Conservation (phyloP, 208 protist species). For the Trypanosoma mega region DNA sequence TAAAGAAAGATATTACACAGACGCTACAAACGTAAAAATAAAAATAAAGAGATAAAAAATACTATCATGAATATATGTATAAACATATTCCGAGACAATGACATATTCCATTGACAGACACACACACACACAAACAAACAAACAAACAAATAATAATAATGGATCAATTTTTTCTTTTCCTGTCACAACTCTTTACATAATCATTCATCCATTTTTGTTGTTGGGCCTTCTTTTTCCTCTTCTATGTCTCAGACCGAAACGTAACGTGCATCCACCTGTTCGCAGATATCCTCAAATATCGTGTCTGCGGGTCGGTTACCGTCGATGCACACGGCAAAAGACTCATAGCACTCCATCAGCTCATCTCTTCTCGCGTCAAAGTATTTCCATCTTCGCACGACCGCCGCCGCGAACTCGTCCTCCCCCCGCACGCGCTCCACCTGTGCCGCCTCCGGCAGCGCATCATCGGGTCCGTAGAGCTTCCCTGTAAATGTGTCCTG, state of each 20-base stretch:
- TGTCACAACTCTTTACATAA: no score
- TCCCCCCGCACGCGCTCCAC: conserved; percentile 19
- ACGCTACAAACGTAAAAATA: neutral
- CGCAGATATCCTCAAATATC: conserved; percentile 48
- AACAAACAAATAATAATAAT: conserved; percentile 19
- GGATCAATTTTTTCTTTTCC: no score
- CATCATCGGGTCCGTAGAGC: conserved; percentile 21
- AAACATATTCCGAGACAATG: no score
- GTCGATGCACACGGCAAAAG: conserved; percentile 55
- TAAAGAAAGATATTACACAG: neutral
- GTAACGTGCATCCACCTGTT: conserved; percentile 43
- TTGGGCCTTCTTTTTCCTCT: no score
- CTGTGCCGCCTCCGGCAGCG: conserved; percentile 16
- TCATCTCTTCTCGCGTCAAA: conserved; percentile 52
- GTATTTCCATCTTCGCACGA: conserved; percentile 39
- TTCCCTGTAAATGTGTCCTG: conserved; percentile 24
- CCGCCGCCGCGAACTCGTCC: conserved; percentile 38
- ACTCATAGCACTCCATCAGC: conserved; percentile 51
- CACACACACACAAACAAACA: conserved; percentile 14
- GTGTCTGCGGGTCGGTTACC: conserved; percentile 29
- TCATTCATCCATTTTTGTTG: no score
- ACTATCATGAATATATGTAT: no score
- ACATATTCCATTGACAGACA: no score
- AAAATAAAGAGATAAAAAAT: conserved; percentile 10
- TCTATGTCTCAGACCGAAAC: conserved; percentile 38